Percentiles rank a stretch among this genome's conserved stretches.
Conservation (phyloP, 495 filamentous ascomycete species). For the Hyaloscypha bicolor region DNA sequence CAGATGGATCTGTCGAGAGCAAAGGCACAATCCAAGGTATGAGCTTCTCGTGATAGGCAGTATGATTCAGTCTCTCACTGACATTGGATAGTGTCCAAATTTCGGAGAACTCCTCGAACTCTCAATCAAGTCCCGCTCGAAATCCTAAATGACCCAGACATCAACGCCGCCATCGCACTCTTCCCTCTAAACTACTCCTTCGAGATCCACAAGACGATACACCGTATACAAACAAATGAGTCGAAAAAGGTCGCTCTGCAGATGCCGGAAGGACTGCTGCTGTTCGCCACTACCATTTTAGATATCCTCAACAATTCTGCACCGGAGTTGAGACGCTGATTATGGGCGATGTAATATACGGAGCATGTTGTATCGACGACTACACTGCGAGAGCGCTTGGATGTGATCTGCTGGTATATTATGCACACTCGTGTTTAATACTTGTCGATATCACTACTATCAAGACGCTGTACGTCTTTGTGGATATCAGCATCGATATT, state of each 20-base stretch:
- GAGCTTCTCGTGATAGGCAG: slow-evolving; percentile 10
- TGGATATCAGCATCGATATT: slow-evolving; percentile 94
- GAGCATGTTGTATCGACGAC: slow-evolving; percentile 98
- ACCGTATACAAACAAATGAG: slow-evolving; percentile 77
- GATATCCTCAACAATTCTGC: slow-evolving; percentile 95
- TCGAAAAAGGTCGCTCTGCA: slow-evolving; percentile 85
- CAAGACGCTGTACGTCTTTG: slow-evolving; percentile 95
- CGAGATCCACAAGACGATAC: slow-evolving; percentile 96
- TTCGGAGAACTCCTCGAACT: slow-evolving; percentile 70
- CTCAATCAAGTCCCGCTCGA: slow-evolving; percentile 87
- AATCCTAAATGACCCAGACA: slow-evolving; percentile 83
- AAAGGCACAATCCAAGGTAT: slow-evolving; percentile 67
- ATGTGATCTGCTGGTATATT: slow-evolving; percentile 94
- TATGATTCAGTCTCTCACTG: slow-evolving; percentile 10
- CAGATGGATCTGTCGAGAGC: slow-evolving; percentile 51
- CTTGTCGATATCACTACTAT: slow-evolving; percentile 94
- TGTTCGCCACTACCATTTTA: slow-evolving; percentile 97
- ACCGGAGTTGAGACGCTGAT: slow-evolving; percentile 88
- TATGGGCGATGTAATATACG: slow-evolving; percentile 99
- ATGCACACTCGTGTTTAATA: slow-evolving; percentile 94
- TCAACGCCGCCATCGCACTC: slow-evolving; percentile 83
- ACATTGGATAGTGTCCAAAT: slow-evolving; percentile 47
- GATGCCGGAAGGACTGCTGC: slow-evolving; percentile 91
- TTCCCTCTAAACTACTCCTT: slow-evolving; percentile 95
- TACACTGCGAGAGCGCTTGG: slow-evolving; percentile 93